Evolutionary conservation across 2,329 filamentous ascomycete species (phyloP), one percentile per base, ranked within the genome.

Genomic region (Acrocalymma vagum): DNA sequence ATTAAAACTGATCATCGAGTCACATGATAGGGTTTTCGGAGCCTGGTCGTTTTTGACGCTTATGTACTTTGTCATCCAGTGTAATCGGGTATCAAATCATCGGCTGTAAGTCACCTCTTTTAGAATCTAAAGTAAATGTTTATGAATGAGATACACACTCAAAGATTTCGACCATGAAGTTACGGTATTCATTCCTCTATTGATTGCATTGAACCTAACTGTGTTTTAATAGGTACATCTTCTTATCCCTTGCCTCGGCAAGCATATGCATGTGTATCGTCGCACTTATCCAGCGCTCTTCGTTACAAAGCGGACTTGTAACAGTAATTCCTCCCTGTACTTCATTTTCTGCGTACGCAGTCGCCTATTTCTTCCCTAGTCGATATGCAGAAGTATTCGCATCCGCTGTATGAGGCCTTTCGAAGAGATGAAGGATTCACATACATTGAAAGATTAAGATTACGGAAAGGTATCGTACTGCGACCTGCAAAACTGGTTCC

Each of bases 321-420:
- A 55, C 53, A 10, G 49, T 43, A 2, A 48, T 57, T 22, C 55
- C 55, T 9, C 49, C 49, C 0, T 59, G 55, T 29, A 41, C 46
- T 3, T 57, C 53, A 1, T 59, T 59, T 17, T 40, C 53, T 4
- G 51, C 48, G 1, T 59, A 55, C 18, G 38, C 47, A 9, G 49
- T 55, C 5, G 48, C 48, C 1, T 53, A 45, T 22, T 45, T 39
- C n/a, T 59, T 51, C 18, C 51, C 55, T 1, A 35, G 49, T 28
- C 50, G 45, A 14, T n/a, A n/a, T n/a, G n/a, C n/a, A n/a, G n/a
- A n/a, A n/a, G n/a, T n/a, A n/a, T n/a, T n/a, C n/a, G n/a, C n/a
- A n/a, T n/a, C n/a, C n/a, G n/a, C n/a, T n/a, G n/a, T n/a, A n/a
- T n/a, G n/a, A n/a, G n/a, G n/a, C n/a, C n/a, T n/a, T n/a, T n/a